phyloP scores from a whole-genome alignment of 768 basidiomycete species.

The Leucocoprinus sp. region DNA sequence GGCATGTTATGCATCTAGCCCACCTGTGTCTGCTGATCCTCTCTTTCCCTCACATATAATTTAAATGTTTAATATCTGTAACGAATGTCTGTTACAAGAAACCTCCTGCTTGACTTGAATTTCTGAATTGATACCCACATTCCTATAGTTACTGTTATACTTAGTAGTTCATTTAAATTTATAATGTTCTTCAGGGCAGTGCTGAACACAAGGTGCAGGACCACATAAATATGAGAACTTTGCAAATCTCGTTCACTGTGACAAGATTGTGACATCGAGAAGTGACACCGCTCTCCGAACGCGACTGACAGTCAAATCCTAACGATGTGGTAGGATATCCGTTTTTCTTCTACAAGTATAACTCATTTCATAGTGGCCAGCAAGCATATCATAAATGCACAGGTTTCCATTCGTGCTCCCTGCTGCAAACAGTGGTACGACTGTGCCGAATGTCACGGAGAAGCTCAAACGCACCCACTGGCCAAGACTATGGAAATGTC shows the following conservation, averaged over 20 bases:
- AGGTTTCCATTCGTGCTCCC: constrained; percentile 92
- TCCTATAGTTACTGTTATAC: no score
- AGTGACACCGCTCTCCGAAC: no score
- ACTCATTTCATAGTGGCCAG: constrained; percentile 31
- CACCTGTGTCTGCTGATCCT: no score
- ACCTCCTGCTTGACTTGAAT: constrained; percentile 5
- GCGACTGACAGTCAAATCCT: not conserved
- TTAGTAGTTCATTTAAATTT: no score
- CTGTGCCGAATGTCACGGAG: constrained; percentile 92
- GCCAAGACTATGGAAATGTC: constrained; percentile 64
- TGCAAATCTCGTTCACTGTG: no score
- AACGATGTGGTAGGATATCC: constrained; percentile 14
- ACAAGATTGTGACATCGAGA: no score
- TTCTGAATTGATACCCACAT: constrained; percentile 1
- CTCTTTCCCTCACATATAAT: constrained; percentile 1
- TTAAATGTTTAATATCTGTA: constrained; percentile 11
- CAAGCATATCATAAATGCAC: constrained; percentile 94
- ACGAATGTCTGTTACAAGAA: constrained; percentile 6
- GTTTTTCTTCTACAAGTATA: not conserved
- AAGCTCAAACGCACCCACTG: constrained; percentile 66
- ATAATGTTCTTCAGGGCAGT: no score
- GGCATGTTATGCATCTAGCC: no score
- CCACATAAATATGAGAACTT: no score
- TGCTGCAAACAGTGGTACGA: constrained; percentile 99
- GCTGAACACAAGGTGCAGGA: no score